phyloP scores from a whole-genome alignment of 495 filamentous ascomycete genomes.

The Lentithecium fluviatile region DNA sequence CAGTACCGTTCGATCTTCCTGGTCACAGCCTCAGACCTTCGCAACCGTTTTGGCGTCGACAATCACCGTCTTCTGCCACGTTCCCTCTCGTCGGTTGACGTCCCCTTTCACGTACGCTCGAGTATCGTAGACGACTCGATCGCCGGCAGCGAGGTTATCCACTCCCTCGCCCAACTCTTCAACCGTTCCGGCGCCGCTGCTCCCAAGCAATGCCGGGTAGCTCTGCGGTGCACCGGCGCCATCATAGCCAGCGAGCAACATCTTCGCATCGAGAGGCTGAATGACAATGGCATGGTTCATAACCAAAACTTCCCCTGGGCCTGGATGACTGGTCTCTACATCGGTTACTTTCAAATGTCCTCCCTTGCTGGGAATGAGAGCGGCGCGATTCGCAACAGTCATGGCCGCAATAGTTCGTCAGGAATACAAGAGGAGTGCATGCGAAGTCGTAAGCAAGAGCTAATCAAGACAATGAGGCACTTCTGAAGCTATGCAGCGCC shows the following conservation, averaged over 20 bases:
- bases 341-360: constrained; percentile 4
- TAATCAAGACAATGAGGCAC: too few relatives aligned
- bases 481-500: too few relatives aligned
- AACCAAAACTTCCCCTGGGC: constrained; percentile 19
- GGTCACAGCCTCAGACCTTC: constrained; percentile 12
- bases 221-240: constrained; percentile 20
- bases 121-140: constrained; percentile 34
- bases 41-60: constrained; percentile 15
- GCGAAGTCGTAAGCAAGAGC: too few relatives aligned
- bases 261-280: constrained; percentile 31
- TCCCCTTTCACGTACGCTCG: constrained; percentile 20
- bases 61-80: constrained; percentile 31
- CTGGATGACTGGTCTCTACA: constrained; percentile 5
- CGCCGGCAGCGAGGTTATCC: constrained; percentile 12
- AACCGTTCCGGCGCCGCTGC: constrained; percentile 27
- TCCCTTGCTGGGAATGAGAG: constrained; percentile 2
- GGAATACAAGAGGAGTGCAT: too few relatives aligned
- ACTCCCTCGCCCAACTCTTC: constrained; percentile 26
- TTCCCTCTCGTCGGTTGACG: constrained; percentile 25
- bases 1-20: not conserved
- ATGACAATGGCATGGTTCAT: constrained; percentile 27
- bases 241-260: constrained; percentile 25
- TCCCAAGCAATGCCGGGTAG: constrained; percentile 32
- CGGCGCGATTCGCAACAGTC: constrained; percentile 4
- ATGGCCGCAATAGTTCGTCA: not conserved